These are phyloP conservation scores for Chlorella ohadii DNA, from an alignment of 139 green algal genomes.

Conservation along the genomic window DNA sequence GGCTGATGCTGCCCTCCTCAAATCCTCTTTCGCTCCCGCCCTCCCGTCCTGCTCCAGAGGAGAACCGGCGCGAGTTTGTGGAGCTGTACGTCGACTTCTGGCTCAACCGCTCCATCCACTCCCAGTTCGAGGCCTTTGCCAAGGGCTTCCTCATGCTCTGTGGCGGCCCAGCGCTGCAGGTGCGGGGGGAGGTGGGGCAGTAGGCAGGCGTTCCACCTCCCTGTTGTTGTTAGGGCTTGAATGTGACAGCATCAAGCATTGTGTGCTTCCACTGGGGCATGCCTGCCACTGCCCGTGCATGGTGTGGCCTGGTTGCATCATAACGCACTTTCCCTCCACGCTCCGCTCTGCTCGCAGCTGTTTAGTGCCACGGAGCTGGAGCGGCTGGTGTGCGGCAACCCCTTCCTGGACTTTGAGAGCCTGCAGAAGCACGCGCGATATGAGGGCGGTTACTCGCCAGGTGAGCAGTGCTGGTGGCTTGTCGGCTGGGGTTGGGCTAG, in stretches of 20 bases:
- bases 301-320: background rate
- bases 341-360: slow-evolving; percentile 71
- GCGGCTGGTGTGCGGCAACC: slow-evolving; percentile 90
- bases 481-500: background rate
- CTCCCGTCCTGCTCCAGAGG: slow-evolving; percentile 49
- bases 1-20: too few species aligned
- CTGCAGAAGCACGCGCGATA: slow-evolving; percentile 85
- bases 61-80: slow-evolving; percentile 89
- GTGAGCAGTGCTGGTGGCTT: slow-evolving; percentile 11
- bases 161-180: slow-evolving; percentile 72
- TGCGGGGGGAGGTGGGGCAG: too few species aligned
- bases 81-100: slow-evolving; percentile 81
- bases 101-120: slow-evolving; percentile 71
- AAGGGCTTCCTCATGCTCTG: slow-evolving; percentile 88
- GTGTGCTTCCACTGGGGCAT: too few species aligned
- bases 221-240: too few species aligned
- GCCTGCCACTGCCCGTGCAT: too few species aligned
- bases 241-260: too few species aligned
- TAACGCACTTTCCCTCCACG: background rate
- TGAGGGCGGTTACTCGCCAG: slow-evolving; percentile 83
- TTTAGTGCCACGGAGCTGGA: slow-evolving; percentile 93
- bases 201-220: too few species aligned
- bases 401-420: slow-evolving; percentile 89
- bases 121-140: slow-evolving; percentile 87
- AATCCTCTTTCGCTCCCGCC: background rate